Evolutionary conservation across 805 yeast genomes (phyloP), one percentile per base, ranked within the genome.

Genomic region (Lipomyces spencermartinsiae): DNA sequence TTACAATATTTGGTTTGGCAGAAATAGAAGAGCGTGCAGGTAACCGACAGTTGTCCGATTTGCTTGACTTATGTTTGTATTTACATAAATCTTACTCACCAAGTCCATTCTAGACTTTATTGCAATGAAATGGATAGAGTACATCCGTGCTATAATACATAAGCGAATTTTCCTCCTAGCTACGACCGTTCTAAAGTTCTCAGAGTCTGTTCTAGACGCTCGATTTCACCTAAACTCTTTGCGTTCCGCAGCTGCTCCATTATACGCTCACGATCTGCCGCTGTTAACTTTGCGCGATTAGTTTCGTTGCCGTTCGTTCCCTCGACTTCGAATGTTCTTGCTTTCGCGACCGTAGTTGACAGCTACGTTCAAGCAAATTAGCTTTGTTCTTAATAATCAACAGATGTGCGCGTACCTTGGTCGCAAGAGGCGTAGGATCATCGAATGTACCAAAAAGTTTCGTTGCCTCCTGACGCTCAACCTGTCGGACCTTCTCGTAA

Each of bases 221-320:
- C 90, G 6, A 93, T 90, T 70, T 93, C 97, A 5, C 85, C 90
- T 66, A 93, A 76, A 62, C 88, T 86, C 3, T 87, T 83, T 0
- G 97, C 97, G 39, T 79, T 80, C 62, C 83, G 82, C 65, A 93
- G 80, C 70, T 86, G 83, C 55, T 80, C 75, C 69, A 87, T 82
- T 60, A 93, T 78, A 58, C 79, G 78, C 14, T 78, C 77, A 65
- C 82, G 84, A 51, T 89, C 92, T 46, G 83, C 86, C 0, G 81
- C 84, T 1, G 88, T 81, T 73, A 91, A 80, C 67, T 83, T 86
- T 5, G 43, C 49, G 34, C 61, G 43, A n/a, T 54, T 59, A 37
- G 61, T 22, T 49, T 31, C 58, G 22, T 10, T 46, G n/a, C 58
- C 60, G 49, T 39, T 22, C 33, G 31, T 33, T 33, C 78, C 75